phyloP scores from a whole-genome alignment of 805 yeast genomes.

The Osmozyma mogii region DNA sequence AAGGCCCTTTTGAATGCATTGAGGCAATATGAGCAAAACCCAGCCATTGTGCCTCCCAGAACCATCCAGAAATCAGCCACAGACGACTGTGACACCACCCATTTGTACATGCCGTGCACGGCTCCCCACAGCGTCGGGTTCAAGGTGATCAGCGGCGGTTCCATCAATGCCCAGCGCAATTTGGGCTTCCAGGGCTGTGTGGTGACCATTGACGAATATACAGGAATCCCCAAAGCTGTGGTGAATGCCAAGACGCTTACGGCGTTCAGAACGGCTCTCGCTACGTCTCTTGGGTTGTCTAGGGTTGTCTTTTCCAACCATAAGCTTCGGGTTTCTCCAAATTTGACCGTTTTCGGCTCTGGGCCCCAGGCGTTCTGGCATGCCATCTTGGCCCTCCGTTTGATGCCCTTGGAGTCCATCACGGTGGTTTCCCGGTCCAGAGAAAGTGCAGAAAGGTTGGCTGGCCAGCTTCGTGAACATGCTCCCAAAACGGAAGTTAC shows the following conservation, averaged over 20 bases:
- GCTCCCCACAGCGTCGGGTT: constrained; percentile 47
- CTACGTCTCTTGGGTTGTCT: constrained; percentile 40
- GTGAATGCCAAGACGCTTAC: constrained; percentile 53
- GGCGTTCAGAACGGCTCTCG: constrained; percentile 61
- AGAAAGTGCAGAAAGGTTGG: constrained; percentile 30
- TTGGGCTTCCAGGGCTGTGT: constrained; percentile 56
- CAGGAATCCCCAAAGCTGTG: constrained; percentile 46
- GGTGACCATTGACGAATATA: constrained; percentile 39
- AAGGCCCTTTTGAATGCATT: constrained; percentile 30
- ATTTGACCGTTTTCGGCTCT: constrained; percentile 44
- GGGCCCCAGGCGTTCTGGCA: constrained; percentile 68
- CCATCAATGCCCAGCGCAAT: constrained; percentile 19
- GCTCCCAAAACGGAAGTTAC: constrained; percentile 18
- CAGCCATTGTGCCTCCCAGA: constrained; percentile 45
- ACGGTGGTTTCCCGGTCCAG: constrained; percentile 39
- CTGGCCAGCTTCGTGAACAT: constrained; percentile 15
- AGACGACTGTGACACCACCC: constrained; percentile 29
- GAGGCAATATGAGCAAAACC: constrained; percentile 32
- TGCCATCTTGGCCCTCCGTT: constrained; percentile 31
- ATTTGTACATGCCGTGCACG: constrained; percentile 61
- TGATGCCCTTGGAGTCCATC: constrained; percentile 34
- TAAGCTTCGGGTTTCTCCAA: constrained; percentile 19
- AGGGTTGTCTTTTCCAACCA: constrained; percentile 17
- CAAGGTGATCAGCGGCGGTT: constrained; percentile 52
- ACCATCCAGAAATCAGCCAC: constrained; percentile 35